Evolutionary conservation across 2,329 filamentous ascomycete species (phyloP), one percentile per base, ranked within the genome.

Genomic region (Cytospora schulzeri): DNA sequence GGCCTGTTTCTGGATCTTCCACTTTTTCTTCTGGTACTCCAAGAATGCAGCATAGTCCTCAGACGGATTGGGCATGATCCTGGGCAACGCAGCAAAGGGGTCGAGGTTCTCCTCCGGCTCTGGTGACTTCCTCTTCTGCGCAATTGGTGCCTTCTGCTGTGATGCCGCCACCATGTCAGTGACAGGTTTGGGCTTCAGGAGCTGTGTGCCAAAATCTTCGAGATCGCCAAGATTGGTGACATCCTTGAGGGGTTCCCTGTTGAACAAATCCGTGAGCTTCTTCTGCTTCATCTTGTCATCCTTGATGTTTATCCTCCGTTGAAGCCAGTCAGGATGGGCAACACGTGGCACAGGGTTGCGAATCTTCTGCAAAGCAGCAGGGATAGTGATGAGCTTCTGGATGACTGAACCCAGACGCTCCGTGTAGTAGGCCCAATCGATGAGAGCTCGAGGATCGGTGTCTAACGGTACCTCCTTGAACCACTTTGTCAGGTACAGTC

Each of bases 281-380:
- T 93, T 96, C 79, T 99, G 95, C 81, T 99, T 97, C 83, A 98
- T 90, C 74, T 90, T 93, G 78, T 99, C 95, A 64, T 99, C 95
- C 76, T 97, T 98, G 76, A 90, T 89, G 70, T 95, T 92, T 76
- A 99, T 97, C 60, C 94, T 86, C 65, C 92, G 88, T 72, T 97
- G 93, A 38, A 99, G 84, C 95, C 95, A 99, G 62, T 99, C 96
- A 0, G 95, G 95, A 77, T 99, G 96, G 8, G 91, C 84, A 15
- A 99, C 92, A 69, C 96, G 85, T 17, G 95, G 96, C 1, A 98
- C 94, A 0, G 95, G 95, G 72, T 99, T 99, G 62, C 89, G 86
- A 62, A 99, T 85, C 77, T 97, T 98, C 75, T 99, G 95, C 58
- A 99, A 82, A 3, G 96, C 95, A 19, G 95, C 96, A 2, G 95